A percentile compares a stretch with the other conserved stretches of the same genome.
Conservation (phyloP, 352 stramenopile species). For the Phytophthora tubulina region DNA sequence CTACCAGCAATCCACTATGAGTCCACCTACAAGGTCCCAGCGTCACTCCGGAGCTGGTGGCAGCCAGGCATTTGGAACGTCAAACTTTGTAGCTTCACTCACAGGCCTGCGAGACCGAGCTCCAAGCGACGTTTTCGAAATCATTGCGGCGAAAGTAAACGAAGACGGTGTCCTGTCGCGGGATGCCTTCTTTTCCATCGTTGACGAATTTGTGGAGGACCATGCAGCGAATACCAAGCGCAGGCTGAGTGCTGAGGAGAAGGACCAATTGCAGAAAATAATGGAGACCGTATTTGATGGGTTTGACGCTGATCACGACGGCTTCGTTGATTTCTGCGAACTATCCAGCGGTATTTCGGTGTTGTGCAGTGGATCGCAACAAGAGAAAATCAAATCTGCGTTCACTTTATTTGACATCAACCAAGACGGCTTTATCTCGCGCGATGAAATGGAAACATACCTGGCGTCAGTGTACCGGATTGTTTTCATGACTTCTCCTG, state of each 20-base stretch:
- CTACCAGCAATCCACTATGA: slow-evolving; percentile 29
- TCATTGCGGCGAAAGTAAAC: slow-evolving; percentile 86
- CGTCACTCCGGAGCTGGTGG: slow-evolving; percentile 1
- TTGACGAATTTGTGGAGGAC: slow-evolving; percentile 70
- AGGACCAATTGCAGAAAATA: slow-evolving; percentile 55
- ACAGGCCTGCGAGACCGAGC: slow-evolving; percentile 64
- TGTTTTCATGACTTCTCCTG: slow-evolving; percentile 77
- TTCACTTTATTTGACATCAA: slow-evolving; percentile 92
- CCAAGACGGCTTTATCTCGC: slow-evolving; percentile 85
- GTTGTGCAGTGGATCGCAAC: slow-evolving; percentile 78
- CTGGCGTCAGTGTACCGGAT: slow-evolving; percentile 86
- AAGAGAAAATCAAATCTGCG: slow-evolving; percentile 84
- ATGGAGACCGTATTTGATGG: slow-evolving; percentile 77
- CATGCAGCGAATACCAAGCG: slow-evolving; percentile 34
- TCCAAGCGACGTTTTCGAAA: slow-evolving; percentile 83
- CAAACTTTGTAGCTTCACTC: slow-evolving; percentile 68
- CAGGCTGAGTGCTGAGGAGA: slow-evolving; percentile 40
- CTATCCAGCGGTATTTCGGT: slow-evolving; percentile 86
- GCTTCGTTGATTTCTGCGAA: slow-evolving; percentile 89
- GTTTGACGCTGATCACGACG: slow-evolving; percentile 83
- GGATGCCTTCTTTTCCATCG: slow-evolving; percentile 72
- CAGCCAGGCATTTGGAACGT: slow-evolving; percentile 49
- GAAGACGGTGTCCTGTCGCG: slow-evolving; percentile 80
- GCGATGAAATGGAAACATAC: slow-evolving; percentile 90
- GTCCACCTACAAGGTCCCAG: slow-evolving; percentile 1